phyloP scores from a whole-genome alignment of 768 basidiomycete genomes.

The Favolaschia claudopus region DNA sequence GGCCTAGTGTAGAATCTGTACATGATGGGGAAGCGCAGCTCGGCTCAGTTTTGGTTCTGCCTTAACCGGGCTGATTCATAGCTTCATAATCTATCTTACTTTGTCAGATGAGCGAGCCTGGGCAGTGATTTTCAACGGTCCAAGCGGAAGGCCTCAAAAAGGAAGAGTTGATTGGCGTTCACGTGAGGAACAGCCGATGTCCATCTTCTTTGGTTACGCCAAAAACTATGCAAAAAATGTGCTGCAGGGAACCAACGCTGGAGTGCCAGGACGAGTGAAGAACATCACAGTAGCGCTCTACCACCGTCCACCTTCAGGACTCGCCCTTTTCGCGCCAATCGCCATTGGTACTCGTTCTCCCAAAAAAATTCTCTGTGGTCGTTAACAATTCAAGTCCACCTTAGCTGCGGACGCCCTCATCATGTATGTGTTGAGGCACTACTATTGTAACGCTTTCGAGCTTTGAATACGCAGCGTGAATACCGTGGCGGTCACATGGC shows the following conservation, averaged over 20 bases:
- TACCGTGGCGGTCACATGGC: conserved; percentile 18
- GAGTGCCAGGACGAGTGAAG: conserved; percentile 4
- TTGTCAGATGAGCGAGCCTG: too few relatives aligned
- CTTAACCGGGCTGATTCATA: too few relatives aligned
- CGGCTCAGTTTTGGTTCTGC: conserved; percentile 45
- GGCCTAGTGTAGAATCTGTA: conserved; percentile 24
- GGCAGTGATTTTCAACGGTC: too few relatives aligned
- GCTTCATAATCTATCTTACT: too few relatives aligned
- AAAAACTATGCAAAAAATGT: conserved; percentile 7
- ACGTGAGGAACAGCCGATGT: too few relatives aligned
- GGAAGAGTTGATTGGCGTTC: too few relatives aligned
- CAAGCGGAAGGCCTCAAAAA: too few relatives aligned
- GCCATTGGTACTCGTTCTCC: conserved; percentile 8
- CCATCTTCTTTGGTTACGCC: conserved; percentile 10
- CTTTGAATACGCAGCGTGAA: conserved; percentile 2
- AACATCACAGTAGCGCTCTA: not conserved
- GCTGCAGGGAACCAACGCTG: not conserved
- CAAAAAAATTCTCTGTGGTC: not conserved
- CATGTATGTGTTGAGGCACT: conserved; percentile 1
- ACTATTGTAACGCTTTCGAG: not conserved
- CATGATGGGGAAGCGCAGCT: conserved; percentile 25
- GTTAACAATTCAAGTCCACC: not conserved
- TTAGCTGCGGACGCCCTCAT: conserved; percentile 10
- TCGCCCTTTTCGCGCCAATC: conserved; percentile 3
- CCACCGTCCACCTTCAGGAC: conserved; percentile 3